A percentile compares a stretch with the other conserved stretches of the same genome.
Conservation (phyloP, 352 stramenopile species). For the Pythium brachiatum region DNA sequence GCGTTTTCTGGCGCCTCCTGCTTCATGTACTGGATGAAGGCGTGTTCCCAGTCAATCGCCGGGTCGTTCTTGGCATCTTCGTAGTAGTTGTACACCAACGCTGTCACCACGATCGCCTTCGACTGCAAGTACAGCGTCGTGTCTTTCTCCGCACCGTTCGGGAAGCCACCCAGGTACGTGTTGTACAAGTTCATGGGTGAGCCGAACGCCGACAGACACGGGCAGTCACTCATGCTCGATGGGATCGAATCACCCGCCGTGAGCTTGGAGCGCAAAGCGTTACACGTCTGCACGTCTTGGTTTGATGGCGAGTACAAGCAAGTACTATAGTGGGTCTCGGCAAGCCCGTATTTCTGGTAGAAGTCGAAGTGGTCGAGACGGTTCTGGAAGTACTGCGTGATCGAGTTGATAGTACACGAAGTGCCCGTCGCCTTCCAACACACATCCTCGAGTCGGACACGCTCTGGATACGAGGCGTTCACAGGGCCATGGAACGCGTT, state of each 20-base stretch:
- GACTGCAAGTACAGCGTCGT: slow-evolving; percentile 40
- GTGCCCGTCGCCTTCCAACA: slow-evolving; percentile 55
- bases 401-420: slow-evolving; percentile 49
- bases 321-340: slow-evolving; percentile 39
- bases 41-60: slow-evolving; percentile 65
- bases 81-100: slow-evolving; percentile 52
- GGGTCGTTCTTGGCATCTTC: slow-evolving; percentile 36
- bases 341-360: slow-evolving; percentile 44
- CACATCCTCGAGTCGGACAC: slow-evolving; percentile 38
- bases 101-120: slow-evolving; percentile 42
- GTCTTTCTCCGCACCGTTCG: slow-evolving; percentile 21
- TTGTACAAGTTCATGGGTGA: slow-evolving; percentile 54
- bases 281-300: slow-evolving; percentile 45
- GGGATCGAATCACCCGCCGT: slow-evolving; percentile 36
- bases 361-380: slow-evolving; percentile 53
- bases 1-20: slow-evolving; percentile 37
- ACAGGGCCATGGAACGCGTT: slow-evolving; percentile 12
- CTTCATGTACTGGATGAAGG: slow-evolving; percentile 62
- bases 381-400: slow-evolving; percentile 74
- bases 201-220: slow-evolving; percentile 61
- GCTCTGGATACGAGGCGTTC: slow-evolving; percentile 20
- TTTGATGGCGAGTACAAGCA: slow-evolving; percentile 45
- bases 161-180: slow-evolving; percentile 51
- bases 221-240: slow-evolving; percentile 56
- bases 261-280: slow-evolving; percentile 32